These are phyloP conservation scores for Emmonsiellopsis sp. DNA, from an alignment of 2,329 filamentous ascomycete genomes.

Conservation along the genomic window DNA sequence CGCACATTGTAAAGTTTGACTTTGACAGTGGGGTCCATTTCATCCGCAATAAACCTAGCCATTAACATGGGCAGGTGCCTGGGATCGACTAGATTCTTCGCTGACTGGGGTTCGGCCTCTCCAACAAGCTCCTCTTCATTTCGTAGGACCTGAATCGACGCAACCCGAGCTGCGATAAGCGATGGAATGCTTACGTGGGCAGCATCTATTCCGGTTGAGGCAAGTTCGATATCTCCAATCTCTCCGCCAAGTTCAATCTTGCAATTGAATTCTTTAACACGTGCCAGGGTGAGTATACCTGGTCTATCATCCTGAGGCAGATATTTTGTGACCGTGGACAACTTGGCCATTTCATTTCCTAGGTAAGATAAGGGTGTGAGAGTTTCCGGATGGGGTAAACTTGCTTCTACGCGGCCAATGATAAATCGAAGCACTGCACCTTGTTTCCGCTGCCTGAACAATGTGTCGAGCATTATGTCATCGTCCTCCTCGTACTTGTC, in stretches of 20 bases:
- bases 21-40: conserved; percentile 85
- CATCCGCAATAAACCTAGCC: conserved; percentile 83
- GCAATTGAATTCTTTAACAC: conserved; percentile 54
- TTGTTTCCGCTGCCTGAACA: conserved; percentile 76
- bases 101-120: conserved; percentile 35
- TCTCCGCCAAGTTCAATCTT: conserved; percentile 56
- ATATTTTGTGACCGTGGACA: conserved; percentile 87
- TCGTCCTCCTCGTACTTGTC: conserved; percentile 82
- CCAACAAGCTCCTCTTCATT: conserved; percentile 67
- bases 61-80: conserved; percentile 57
- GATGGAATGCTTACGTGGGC: conserved; percentile 80
- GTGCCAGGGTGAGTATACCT: conserved; percentile 66
- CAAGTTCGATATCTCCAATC: conserved; percentile 55
- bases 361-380: conserved; percentile 61
- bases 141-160: conserved; percentile 50
- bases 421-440: conserved; percentile 69
- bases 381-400: conserved; percentile 54
- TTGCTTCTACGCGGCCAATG: conserved; percentile 54
- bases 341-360: conserved; percentile 66
- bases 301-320: conserved; percentile 91
- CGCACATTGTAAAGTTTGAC: conserved; percentile 75
- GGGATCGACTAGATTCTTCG: conserved; percentile 10
- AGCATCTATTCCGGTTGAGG: conserved; percentile 55
- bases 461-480: conserved; percentile 87
- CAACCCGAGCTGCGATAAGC: conserved; percentile 67